phyloP scores from a whole-genome alignment of 306 rosid genomes.

The Gastrolobium villosum region DNA sequence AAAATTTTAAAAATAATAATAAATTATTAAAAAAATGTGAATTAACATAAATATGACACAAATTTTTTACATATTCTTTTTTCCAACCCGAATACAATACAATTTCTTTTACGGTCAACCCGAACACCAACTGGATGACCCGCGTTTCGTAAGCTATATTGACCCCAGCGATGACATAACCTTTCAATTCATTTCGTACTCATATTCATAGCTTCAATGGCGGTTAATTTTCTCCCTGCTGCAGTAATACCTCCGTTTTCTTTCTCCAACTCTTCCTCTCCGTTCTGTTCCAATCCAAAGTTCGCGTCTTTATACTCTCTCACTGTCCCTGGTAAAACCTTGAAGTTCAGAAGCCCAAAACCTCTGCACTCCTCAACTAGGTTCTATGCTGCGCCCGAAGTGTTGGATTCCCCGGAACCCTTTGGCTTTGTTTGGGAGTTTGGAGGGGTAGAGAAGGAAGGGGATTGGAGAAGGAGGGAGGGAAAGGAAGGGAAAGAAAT shows the following conservation, averaged over 20 bases:
- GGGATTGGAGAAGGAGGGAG: too few species aligned
- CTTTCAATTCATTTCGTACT: neutral
- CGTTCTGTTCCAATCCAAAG: constrained; percentile 55
- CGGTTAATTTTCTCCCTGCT: constrained; percentile 74
- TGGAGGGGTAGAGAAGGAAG: too few species aligned
- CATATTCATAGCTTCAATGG: constrained; percentile 80
- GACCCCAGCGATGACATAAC: neutral
- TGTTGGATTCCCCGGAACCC: constrained; percentile 62
- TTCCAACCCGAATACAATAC: too few species aligned
- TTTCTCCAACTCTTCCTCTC: constrained; percentile 56
- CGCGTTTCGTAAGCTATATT: too few species aligned
- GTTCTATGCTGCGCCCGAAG: constrained; percentile 78
- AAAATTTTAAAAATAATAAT: too few species aligned
- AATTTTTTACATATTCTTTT: too few species aligned
- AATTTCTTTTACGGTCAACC: too few species aligned
- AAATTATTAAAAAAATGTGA: too few species aligned
- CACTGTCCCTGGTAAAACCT: constrained; percentile 49
- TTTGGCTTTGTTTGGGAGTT: too few species aligned
- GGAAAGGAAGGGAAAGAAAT: too few species aligned
- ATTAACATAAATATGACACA: too few species aligned
- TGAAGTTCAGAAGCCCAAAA: constrained; percentile 54
- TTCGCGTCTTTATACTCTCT: constrained; percentile 48
- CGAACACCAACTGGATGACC: too few species aligned
- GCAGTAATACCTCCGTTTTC: constrained; percentile 62
- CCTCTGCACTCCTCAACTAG: constrained; percentile 56